Conservation (phyloP, 1,284 basidiomycete genomes). For the Ustilago nuda region DNA sequence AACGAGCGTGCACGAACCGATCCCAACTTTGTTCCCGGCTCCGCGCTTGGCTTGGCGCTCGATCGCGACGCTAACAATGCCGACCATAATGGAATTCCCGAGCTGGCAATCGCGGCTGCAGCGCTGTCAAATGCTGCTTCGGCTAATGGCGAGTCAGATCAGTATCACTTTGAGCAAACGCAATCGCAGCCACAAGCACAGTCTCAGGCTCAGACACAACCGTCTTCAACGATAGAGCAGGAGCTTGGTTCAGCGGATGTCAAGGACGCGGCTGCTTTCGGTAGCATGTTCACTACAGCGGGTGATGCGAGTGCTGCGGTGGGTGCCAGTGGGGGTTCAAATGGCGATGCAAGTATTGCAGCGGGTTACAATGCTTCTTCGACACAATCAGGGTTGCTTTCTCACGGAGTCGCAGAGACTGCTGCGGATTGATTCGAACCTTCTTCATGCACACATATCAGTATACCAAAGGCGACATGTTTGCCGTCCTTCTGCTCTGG, state of each 20-base stretch:
- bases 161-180: slow-evolving; percentile 8
- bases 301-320: slow-evolving; percentile 7
- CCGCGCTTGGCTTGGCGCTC: slow-evolving; percentile 37
- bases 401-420: neutral
- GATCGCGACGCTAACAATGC: slow-evolving; percentile 22
- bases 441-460: neutral
- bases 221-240: neutral
- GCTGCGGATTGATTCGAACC: neutral
- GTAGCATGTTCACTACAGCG: slow-evolving; percentile 21
- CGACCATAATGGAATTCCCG: slow-evolving; percentile 35
- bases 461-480: neutral
- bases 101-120: slow-evolving; percentile 43
- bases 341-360: slow-evolving; percentile 3
- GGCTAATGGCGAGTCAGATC: slow-evolving; percentile 8
- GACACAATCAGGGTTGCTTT: slow-evolving; percentile 3
- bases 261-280: slow-evolving; percentile 20
- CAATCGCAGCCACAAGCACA: slow-evolving; percentile 3
- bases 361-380: neutral
- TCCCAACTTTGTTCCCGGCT: slow-evolving; percentile 38
- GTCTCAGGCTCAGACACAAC: neutral
- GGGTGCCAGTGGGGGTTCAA: neutral
- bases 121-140: slow-evolving; percentile 44
- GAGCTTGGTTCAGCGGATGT: neutral
- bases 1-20: slow-evolving; percentile 36
- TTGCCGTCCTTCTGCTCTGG: neutral